Base-by-base conservation (phyloP, 176 grass and related monocot species). In the Oropetium thomaeum region DNA sequence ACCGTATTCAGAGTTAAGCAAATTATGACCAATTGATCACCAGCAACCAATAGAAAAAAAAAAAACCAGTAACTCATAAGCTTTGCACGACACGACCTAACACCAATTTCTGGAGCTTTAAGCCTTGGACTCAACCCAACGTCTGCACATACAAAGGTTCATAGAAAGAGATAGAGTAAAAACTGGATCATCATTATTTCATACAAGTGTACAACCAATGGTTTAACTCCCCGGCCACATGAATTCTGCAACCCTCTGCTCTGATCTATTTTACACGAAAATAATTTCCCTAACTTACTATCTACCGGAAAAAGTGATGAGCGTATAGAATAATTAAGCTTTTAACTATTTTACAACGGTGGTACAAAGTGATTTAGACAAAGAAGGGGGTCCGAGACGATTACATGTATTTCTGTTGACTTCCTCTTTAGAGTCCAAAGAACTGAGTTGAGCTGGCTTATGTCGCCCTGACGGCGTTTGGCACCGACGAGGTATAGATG, bases 221-320 rank as follows among this genome's bases (percentile, higher is more conserved):
- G 14, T 75, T 83, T 30, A 60, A 35, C 65, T 66, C 42, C 41
- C 78, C 49, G 43, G 20, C 54, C 73, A 64, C 65, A 35, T 34
- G 34, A 55, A 70, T 44, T 77, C 51, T 62, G 42, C 66, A 71
- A 62, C 28, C 25, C 71, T 29, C 67, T 72, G 58, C 58, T 79
- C 75, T 79, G 29, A 65, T 44, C 82, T 84, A 84, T 60, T 76
- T 83, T 72, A 84, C 67, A 84, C 45, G 10, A 79, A 84, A 84
- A 79, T 29, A 72, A 79, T 78, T 65, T 53, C 23, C 58, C 67
- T 72, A 57, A 5, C 65, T 42, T 65, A 10, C 58, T 84, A 79
- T 62, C 57, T 58, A 79, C 45, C 13, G 67, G 58, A 54, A 16
- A 79, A 77, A 77, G 28, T 39, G 20, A 37, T 34, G n/a, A 59